phyloP scores from a whole-genome alignment of 192 early-diverging fungal genomes.

The Backusella morwellensis region DNA sequence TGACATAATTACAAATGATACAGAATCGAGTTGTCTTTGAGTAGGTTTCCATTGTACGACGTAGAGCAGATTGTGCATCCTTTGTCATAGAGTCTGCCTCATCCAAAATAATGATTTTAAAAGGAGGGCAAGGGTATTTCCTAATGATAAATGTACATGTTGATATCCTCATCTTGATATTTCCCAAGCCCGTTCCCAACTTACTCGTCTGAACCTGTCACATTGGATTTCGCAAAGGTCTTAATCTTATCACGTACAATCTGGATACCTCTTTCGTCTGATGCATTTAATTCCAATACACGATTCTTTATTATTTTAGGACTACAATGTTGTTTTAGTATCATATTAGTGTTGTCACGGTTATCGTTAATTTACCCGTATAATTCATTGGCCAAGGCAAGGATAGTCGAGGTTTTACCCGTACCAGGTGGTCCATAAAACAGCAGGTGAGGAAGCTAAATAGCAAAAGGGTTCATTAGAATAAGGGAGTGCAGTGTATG shows the following conservation, averaged over 20 bases:
- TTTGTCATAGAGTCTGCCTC: conserved; percentile 97
- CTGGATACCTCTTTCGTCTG: conserved; percentile 95
- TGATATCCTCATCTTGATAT: background rate
- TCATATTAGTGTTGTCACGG: background rate
- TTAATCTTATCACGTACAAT: conserved; percentile 93
- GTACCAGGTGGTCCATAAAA: conserved; percentile 99
- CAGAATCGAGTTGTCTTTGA: conserved; percentile 93
- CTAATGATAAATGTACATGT: conserved; percentile 2
- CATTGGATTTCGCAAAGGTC: conserved; percentile 81
- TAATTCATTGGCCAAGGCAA: conserved; percentile 84
- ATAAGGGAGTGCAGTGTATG: too few species aligned
- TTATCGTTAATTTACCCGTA: conserved; percentile 57
- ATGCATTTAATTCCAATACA: conserved; percentile 94
- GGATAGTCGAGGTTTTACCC: conserved; percentile 94
- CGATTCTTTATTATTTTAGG: conserved; percentile 74
- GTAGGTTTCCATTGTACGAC: conserved; percentile 94
- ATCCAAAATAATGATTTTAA: conserved; percentile 95
- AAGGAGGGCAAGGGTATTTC: conserved; percentile 71
- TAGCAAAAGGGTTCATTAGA: too few species aligned
- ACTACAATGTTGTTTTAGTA: conserved; percentile 44
- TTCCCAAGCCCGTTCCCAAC: background rate
- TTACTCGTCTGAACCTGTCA: conserved; percentile 46
- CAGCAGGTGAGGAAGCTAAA: conserved; percentile 87
- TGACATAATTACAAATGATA: conserved; percentile 90
- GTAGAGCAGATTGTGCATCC: conserved; percentile 90